phyloP scores from a whole-genome alignment of 2,329 filamentous ascomycete genomes.

The Sordariomycetes sp. region DNA sequence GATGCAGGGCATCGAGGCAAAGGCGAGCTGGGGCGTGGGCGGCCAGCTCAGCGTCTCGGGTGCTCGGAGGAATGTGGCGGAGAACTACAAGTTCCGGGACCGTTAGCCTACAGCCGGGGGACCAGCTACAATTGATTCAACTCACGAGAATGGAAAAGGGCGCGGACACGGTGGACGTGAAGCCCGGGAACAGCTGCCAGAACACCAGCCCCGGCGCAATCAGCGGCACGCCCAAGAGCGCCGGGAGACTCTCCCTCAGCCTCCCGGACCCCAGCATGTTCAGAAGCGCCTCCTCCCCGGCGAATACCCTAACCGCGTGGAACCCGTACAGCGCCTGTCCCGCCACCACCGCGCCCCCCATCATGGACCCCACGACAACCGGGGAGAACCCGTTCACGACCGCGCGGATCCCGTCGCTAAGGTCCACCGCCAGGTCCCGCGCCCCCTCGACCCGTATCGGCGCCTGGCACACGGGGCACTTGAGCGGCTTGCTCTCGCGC shows the following conservation, averaged over 20 bases:
- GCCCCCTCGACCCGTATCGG: conserved; percentile 66
- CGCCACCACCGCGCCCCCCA: conserved; percentile 32
- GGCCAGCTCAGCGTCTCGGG: conserved; percentile 36
- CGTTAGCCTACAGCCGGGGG: neutral
- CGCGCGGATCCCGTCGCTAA: conserved; percentile 45
- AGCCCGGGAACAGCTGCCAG: neutral
- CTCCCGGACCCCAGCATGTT: conserved; percentile 23
- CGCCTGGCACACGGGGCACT: conserved; percentile 82
- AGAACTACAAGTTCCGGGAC: conserved; percentile 27
- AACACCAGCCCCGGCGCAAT: conserved; percentile 22
- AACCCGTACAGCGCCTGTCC: conserved; percentile 40
- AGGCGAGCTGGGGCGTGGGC: conserved; percentile 35
- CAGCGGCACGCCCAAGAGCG: conserved; percentile 22
- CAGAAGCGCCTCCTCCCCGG: conserved; percentile 29
- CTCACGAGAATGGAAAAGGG: conserved; percentile 3
- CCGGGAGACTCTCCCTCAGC: conserved; percentile 8
- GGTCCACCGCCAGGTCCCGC: conserved; percentile 56
- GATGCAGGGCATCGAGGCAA: conserved; percentile 33
- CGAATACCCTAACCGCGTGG: conserved; percentile 35
- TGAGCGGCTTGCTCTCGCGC: conserved; percentile 48
- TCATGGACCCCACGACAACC: conserved; percentile 41
- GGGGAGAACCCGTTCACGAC: conserved; percentile 41
- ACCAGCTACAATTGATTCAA: neutral
- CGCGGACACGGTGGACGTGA: neutral
- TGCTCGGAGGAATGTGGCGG: conserved; percentile 28